Evolutionary conservation across 1,284 basidiomycete genomes (phyloP).

Genomic region (Neolentinus lepideus): DNA sequence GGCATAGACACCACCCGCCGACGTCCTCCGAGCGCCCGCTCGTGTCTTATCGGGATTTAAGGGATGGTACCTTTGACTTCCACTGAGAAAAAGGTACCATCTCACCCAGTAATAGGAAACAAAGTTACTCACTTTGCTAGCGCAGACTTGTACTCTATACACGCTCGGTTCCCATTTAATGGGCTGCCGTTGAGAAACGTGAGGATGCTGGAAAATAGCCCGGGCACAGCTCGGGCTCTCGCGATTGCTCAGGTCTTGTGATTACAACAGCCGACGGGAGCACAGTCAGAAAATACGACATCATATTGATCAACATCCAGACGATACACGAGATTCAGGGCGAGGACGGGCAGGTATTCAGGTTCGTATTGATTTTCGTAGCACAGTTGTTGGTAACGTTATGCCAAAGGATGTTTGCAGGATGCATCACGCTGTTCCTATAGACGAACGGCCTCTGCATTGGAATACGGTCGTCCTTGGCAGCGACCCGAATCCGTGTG

Average conservation of each 20-base stretch:
- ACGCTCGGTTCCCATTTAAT: conserved; percentile 52
- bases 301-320: too few species aligned
- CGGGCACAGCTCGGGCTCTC: conserved; percentile 39
- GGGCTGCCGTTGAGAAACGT: conserved; percentile 56
- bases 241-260: conserved; percentile 55
- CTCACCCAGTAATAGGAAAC: background rate
- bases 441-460: too few species aligned
- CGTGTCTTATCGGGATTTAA: too few species aligned
- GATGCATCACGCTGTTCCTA: too few species aligned
- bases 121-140: conserved; percentile 50
- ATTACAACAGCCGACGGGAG: background rate
- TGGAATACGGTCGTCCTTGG: conserved; percentile 34
- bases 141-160: conserved; percentile 70
- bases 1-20: background rate
- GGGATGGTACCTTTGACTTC: background rate
- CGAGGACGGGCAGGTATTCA: too few species aligned
- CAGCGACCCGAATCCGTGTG: conserved; percentile 49
- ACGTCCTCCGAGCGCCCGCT: too few species aligned
- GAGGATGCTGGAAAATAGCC: conserved; percentile 55
- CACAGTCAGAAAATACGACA: background rate
- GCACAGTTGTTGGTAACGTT: too few species aligned
- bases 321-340: too few species aligned
- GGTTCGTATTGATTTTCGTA: too few species aligned
- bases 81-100: background rate
- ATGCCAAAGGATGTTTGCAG: too few species aligned